A percentile compares a stretch with the other conserved stretches of the same genome.
These are phyloP conservation scores for Salmacisia buchloeana DNA, from an alignment of 1,284 basidiomycete genomes.

Conservation along the genomic window DNA sequence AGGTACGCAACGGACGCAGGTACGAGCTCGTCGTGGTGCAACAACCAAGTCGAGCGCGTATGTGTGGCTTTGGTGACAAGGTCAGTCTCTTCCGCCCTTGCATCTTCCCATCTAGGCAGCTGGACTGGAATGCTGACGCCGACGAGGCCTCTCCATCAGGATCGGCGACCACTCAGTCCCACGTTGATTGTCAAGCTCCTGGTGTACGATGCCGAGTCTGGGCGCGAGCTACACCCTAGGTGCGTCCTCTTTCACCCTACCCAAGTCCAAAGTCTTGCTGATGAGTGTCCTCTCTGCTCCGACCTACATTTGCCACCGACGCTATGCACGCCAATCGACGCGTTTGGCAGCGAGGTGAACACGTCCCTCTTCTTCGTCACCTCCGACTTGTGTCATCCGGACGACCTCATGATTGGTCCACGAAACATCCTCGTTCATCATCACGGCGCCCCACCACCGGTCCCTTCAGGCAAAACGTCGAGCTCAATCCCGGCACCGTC, in stretches of 20 bases:
- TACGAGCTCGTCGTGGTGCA: constrained; percentile 39
- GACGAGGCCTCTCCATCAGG: constrained; percentile 15
- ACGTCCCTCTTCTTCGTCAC: constrained; percentile 41
- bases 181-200: constrained; percentile 39
- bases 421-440: constrained; percentile 37
- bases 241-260: constrained; percentile 1
- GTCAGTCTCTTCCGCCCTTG: constrained; percentile 3
- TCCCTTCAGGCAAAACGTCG: neutral
- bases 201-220: constrained; percentile 34
- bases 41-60: constrained; percentile 35
- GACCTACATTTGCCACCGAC: neutral
- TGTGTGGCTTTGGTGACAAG: constrained; percentile 45
- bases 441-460: constrained; percentile 23
- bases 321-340: neutral
- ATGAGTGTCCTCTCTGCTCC: too few species aligned
- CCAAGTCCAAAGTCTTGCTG: too few species aligned
- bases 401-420: constrained; percentile 31
- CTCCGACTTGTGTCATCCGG: constrained; percentile 40
- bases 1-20: neutral
- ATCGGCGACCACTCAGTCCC: constrained; percentile 40
- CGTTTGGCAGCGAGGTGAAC: constrained; percentile 24
- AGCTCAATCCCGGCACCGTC: neutral
- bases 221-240: constrained; percentile 30
- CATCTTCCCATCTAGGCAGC: neutral
- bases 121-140: neutral